Evolutionary conservation across 495 filamentous ascomycete genomes (phyloP), one percentile per base, ranked within the genome.

Genomic region (Jackrogersella multiformis): DNA sequence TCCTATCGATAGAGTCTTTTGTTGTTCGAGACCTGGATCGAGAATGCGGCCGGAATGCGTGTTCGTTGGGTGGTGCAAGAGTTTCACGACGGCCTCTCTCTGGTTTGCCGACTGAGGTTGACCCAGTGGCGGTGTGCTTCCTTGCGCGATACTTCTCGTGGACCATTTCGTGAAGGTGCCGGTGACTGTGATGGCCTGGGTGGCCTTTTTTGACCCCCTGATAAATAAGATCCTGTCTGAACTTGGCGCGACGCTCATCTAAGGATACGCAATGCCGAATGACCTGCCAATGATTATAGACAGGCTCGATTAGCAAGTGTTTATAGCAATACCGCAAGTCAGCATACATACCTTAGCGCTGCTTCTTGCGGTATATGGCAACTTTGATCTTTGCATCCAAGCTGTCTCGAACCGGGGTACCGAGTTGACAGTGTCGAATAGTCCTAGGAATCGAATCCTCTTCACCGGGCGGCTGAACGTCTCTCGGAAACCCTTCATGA

Each of bases 361-460:
- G 61, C 89, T 93, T 42, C 89, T 83, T 1, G 92, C 91, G 0
- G 91, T 94, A 64, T 94, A 95, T 0, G 92, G 90, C 59, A 93
- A 93, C 71, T 90, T 92, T 63, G 83, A 89, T 26, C 92, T 83
- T 68, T 93, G 84, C 88, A 96, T 90, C 90, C 90, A 95, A 0
- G 92, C 91, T 7, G 88, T 85, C 75, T 96, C 92, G 59, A 95
- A 94, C 4, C 85, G 79, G 1, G 91, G 91, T 1, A 96, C 92
- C 61, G 88, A 90, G 73, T 96, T 96, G 44, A 96, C 92, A 0
- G 88, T 90, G 64, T 91, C 89, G 63, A 91, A 91, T 2, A 91
- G 80, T 0, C 89, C 89, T 0, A 91, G 77, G 66, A 92, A 91
- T 2, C 85, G 77, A 54, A 95, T 91, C 3, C 90, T 82, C 13